Evolutionary conservation across 2,329 filamentous ascomycete species (phyloP), one percentile per base, ranked within the genome.

Genomic region (Passalora sequoiae): DNA sequence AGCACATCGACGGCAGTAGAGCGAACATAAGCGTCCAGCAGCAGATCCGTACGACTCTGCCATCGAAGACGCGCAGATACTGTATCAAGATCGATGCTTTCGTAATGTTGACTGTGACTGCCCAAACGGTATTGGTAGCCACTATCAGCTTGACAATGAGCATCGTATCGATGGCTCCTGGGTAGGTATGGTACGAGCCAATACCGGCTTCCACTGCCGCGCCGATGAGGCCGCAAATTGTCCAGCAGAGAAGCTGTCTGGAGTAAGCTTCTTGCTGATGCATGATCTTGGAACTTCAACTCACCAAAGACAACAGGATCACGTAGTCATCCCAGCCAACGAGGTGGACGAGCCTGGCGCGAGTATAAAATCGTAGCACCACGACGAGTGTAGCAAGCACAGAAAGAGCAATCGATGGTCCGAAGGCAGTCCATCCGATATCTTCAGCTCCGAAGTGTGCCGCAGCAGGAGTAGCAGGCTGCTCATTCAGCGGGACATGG

Each of bases 51-150:
- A 64, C 65, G 24, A 48, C 50, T 5, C 49, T 60, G 3, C 59
- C 61, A 24, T 56, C 60, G 53, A 74, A 72, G 36, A 74, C 64
- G 27, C 69, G 69, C 16, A 70, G 65, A 50, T 74, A 73, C 50
- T 73, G 70, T 41, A 71, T 58, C n/a, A 74, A 55, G 39, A 74
- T 71, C 1, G 69, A 72, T 17, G 65, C 63, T 59, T 73, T 73
- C 29, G 69, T 69, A 45, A 64, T 62, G 38, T 61, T 61, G 40
- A 66, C 58, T 6, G 60, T 55, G 16, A 62, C 42, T n/a, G 56
- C 45, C 50, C 63, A 64, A 41, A 64, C 29, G 22, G 54, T 53
- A 43, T 67, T 65, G 44, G 53, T 55, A 27, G 58, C 56, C 19
- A 64, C 47, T 31, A 63, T 55, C 16, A 64, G 47, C 41, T 61